phyloP scores from a whole-genome alignment of 108 stramenopile species.

The Fistulifera pelliculosa region DNA sequence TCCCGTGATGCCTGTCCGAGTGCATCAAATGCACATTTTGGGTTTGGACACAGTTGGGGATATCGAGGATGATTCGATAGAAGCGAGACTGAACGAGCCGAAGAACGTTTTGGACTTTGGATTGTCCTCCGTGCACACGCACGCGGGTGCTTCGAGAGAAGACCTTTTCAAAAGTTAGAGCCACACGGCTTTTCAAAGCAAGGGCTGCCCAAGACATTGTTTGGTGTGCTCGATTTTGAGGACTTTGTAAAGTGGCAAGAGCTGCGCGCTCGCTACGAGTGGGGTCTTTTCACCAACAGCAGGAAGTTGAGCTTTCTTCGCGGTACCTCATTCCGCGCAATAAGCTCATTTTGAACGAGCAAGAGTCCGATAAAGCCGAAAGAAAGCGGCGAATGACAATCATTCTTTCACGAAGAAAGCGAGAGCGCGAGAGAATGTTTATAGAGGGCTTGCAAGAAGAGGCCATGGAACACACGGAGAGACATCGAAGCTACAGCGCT shows the following conservation, averaged over 20 bases:
- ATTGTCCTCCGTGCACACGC: background rate
- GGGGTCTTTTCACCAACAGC: slow-evolving; percentile 1
- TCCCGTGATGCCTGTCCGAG: too few relatives aligned
- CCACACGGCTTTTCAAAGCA: slow-evolving; percentile 1
- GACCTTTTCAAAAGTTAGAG: background rate
- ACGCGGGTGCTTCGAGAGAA: slow-evolving; percentile 5
- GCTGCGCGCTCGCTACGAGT: slow-evolving; percentile 4
- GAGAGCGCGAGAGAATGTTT: slow-evolving; percentile 8
- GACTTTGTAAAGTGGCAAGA: slow-evolving; percentile 9
- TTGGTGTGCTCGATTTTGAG: slow-evolving; percentile 5
- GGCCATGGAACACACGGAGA: slow-evolving; percentile 5
- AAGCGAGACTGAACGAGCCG: too few relatives aligned
- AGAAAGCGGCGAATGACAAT: slow-evolving; percentile 13
- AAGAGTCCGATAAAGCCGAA: slow-evolving; percentile 3
- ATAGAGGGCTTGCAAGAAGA: slow-evolving; percentile 10
- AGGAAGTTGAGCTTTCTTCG: background rate
- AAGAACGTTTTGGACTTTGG: too few relatives aligned
- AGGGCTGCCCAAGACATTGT: slow-evolving; percentile 3
- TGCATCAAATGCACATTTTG: too few relatives aligned
- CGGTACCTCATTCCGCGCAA: background rate
- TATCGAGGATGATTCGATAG: too few relatives aligned
- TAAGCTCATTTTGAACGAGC: background rate
- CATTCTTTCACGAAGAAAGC: slow-evolving; percentile 6
- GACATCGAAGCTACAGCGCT: background rate
- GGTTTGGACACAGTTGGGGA: too few relatives aligned